phyloP scores from a whole-genome alignment of 768 basidiomycete species.

The Amanita pseudoporphyria region DNA sequence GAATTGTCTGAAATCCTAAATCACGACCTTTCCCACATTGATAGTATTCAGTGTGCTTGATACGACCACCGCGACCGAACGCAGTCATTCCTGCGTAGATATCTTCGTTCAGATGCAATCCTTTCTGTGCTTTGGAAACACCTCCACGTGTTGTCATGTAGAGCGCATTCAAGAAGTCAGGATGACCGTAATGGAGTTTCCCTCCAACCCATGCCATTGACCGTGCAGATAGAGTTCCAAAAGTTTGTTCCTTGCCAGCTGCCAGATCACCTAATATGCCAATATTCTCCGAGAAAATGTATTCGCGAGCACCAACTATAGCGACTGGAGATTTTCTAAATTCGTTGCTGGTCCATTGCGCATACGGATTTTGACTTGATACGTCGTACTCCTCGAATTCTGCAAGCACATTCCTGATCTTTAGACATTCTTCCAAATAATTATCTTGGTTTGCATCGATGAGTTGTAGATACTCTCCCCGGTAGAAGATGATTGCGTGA shows the following conservation, averaged over 20 bases:
- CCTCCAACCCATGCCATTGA: conserved; percentile 96
- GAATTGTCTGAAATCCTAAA: conserved; percentile 96
- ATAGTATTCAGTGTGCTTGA: conserved; percentile 99
- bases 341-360: conserved; percentile 92
- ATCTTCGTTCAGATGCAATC: conserved; percentile 97
- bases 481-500: conserved; percentile 98
- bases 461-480: conserved; percentile 97
- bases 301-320: conserved; percentile 97
- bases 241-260: conserved; percentile 99
- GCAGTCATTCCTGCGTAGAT: conserved; percentile 99
- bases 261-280: conserved; percentile 98
- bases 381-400: conserved; percentile 94
- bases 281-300: conserved; percentile 99
- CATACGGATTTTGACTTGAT: conserved; percentile 91
- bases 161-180: conserved; percentile 95
- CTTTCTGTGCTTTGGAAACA: conserved; percentile 98
- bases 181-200: conserved; percentile 97
- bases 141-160: conserved; percentile 99
- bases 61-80: conserved; percentile 93
- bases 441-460: conserved; percentile 99
- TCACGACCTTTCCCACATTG: conserved; percentile 99
- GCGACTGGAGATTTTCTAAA: conserved; percentile 90
- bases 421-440: conserved; percentile 97
- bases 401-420: conserved; percentile 94
- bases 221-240: conserved; percentile 96